Evolutionary conservation across 1,139 yeast genomes (phyloP), one percentile per base, ranked within the genome.

Genomic region (Candida smagusa): DNA sequence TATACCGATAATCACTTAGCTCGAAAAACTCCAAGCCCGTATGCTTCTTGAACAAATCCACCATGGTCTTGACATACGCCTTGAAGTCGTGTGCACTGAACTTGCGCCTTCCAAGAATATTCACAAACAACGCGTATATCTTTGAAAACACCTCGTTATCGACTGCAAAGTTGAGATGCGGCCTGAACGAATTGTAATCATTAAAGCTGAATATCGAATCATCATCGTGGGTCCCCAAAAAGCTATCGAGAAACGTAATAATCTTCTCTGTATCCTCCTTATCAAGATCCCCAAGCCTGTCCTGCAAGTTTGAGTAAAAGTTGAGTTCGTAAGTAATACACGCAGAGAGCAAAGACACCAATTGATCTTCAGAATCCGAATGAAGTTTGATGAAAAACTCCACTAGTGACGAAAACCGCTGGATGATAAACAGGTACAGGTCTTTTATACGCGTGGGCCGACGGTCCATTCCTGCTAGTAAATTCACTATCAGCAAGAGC

Each of bases 191-290:
- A 7, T 21, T 23, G 11, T 12, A 24, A n/a, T 34, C 33, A 7
- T 48, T 58, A 35, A 52, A 57, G 30, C 56, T 56, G 38, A 59
- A 58, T 12, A 57, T 54, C 1, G 59, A 49, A 9, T 40, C 39
- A 7, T 35, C 41, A 4, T 31, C 36, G 22, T 2, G 30, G 9
- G 28, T 36, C n/a, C 41, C 43, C 3, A 56, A 43, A 28, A 50
- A 47, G 7, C 46, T 43, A 30, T 59, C 65, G 28, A 62, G 39
- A 9, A 54, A 51, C 9, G 41, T 38, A 3, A 55, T 56, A 16
- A 61, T 45, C 31, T 50, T 47, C 13, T 54, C 56, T 4, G 67
- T 58, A 31, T 60, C 65, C 21, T 53, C 53, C 7, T 54, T 48
- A 8, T 41, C 45, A n/a, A 52, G 28, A 12, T 37, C 40, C 11